Conservation (phyloP, 1,284 basidiomycete genomes). For the Anthracocystis setariae region DNA sequence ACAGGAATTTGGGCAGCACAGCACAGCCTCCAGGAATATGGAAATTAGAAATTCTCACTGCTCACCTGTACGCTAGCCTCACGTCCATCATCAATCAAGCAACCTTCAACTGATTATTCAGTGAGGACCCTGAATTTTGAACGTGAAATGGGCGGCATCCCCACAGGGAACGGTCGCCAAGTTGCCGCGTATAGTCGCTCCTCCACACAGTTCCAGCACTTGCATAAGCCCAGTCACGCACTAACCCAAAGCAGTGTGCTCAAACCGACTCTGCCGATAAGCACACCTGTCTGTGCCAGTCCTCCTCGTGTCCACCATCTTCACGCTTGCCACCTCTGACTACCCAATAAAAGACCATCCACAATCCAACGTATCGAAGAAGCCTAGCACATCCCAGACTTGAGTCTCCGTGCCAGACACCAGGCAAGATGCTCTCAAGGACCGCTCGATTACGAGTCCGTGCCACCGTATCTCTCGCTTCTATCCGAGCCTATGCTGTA, state of each 20-base stretch:
- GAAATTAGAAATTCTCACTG: too few relatives aligned
- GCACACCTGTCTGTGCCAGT: neutral
- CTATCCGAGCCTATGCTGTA: conserved; percentile 31
- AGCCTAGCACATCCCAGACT: too few relatives aligned
- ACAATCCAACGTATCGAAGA: too few relatives aligned
- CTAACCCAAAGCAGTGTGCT: too few relatives aligned
- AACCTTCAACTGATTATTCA: too few relatives aligned
- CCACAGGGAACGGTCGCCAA: conserved; percentile 10
- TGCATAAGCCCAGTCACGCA: conserved; percentile 16
- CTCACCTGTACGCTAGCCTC: too few relatives aligned
- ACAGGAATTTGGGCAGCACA: too few relatives aligned
- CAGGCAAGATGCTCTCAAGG: conserved; percentile 28
- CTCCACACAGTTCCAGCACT: conserved; percentile 25
- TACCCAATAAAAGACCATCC: neutral
- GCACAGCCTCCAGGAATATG: too few relatives aligned
- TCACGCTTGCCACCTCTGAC: neutral
- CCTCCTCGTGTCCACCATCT: too few relatives aligned
- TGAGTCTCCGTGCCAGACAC: too few relatives aligned
- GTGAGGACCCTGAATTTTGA: neutral
- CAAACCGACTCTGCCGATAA: too few relatives aligned
- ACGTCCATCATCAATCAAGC: too few relatives aligned
- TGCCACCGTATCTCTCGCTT: neutral
- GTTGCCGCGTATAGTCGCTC: conserved; percentile 25
- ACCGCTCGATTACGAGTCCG: conserved; percentile 21
- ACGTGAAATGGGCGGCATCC: neutral